These are phyloP conservation scores for Epichloe glyceriae DNA, from an alignment of 2,329 filamentous ascomycete genomes.

Conservation along the genomic window DNA sequence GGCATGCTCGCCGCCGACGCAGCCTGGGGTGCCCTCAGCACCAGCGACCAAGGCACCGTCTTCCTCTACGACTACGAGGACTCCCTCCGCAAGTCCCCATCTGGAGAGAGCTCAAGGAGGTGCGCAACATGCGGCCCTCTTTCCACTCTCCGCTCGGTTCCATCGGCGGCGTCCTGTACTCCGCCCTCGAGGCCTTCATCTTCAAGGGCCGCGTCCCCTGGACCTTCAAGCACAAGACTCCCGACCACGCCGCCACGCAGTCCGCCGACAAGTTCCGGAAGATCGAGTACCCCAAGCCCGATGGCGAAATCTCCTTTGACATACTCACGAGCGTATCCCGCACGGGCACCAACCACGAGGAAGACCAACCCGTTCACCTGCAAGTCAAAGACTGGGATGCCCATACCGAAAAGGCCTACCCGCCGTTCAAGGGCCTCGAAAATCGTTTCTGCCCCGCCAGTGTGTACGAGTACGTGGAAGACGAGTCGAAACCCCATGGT, in stretches of 20 bases:
- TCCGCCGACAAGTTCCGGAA: conserved; percentile 66
- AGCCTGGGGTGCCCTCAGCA: conserved; percentile 60
- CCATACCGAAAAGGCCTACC: conserved; percentile 73
- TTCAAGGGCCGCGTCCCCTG: conserved; percentile 78
- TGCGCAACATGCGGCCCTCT: conserved; percentile 93
- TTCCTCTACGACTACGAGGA: conserved; percentile 96
- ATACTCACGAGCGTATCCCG: conserved; percentile 90
- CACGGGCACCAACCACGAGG: conserved; percentile 95
- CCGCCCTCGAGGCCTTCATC: conserved; percentile 79
- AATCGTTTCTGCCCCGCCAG: conserved; percentile 95
- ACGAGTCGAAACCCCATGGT: conserved; percentile 70
- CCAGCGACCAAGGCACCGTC: conserved; percentile 50
- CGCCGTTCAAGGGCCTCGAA: conserved; percentile 81
- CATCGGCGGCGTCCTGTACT: conserved; percentile 84
- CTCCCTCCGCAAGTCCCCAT: conserved; percentile 71
- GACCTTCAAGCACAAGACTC: conserved; percentile 75
- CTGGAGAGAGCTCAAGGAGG: conserved; percentile 88
- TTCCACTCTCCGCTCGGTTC: conserved; percentile 82
- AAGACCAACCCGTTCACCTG: conserved; percentile 93
- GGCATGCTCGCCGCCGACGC: conserved; percentile 95
- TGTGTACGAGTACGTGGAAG: conserved; percentile 96
- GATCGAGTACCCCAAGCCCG: conserved; percentile 95
- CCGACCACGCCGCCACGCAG: conserved; percentile 70
- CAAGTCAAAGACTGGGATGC: conserved; percentile 92
- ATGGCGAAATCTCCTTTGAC: conserved; percentile 89